These are phyloP conservation scores for Chrysoporthe puriensis DNA, from an alignment of 2,329 filamentous ascomycete species.

Conservation along the genomic window DNA sequence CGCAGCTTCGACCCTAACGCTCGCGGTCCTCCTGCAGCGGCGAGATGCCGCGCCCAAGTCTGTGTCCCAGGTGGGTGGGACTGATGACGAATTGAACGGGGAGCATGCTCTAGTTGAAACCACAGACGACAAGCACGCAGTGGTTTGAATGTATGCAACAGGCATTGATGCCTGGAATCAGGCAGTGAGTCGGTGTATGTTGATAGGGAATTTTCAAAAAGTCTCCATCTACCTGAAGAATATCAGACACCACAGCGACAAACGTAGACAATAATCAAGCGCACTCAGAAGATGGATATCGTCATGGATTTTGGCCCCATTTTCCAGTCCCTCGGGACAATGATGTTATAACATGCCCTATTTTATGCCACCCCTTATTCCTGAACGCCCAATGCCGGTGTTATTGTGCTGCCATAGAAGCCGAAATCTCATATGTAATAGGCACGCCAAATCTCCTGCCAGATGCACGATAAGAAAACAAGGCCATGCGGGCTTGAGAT, in stretches of 20 bases:
- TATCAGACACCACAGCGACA: too few species aligned
- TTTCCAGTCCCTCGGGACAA: neutral
- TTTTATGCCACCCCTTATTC: neutral
- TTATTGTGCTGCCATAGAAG: neutral
- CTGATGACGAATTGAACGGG: neutral
- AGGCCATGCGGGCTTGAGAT: neutral
- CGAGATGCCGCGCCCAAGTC: conserved; percentile 22
- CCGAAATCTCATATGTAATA: neutral
- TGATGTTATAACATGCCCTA: neutral
- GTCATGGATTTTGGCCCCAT: neutral
- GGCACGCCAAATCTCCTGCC: neutral
- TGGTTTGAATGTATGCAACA: neutral
- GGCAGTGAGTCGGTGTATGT: too few species aligned
- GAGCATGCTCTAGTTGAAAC: neutral
- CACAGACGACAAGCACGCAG: neutral
- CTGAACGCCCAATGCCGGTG: neutral
- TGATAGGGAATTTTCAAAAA: too few species aligned
- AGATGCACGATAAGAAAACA: neutral
- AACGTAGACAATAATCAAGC: neutral
- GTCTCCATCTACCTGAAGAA: too few species aligned
- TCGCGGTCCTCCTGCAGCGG: conserved; percentile 31
- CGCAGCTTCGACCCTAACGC: conserved; percentile 31
- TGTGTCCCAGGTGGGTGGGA: neutral
- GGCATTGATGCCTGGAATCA: neutral
- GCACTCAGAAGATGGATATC: too few species aligned